Evolutionary conservation across 257 asterid species (phyloP), one percentile per base, ranked within the genome.

Genomic region (Fraxinus cuspidata): DNA sequence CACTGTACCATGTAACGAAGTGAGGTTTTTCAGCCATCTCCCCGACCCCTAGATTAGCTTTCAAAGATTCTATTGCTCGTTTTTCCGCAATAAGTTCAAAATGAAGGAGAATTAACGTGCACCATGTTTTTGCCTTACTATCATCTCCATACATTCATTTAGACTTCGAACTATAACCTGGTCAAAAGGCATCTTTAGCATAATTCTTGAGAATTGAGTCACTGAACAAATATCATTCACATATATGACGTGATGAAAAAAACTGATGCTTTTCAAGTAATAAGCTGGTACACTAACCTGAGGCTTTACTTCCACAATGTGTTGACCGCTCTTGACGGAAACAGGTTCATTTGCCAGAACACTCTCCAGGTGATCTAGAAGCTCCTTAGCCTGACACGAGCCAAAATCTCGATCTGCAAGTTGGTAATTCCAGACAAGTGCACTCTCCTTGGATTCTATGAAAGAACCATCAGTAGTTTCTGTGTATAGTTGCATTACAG

Each of bases 381-480:
- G 95, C 91, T 92, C 97, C 84, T 90, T 92, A 60, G 97, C 94
- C 83, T 90, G 97, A 78, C 96, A 92, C 28, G 88, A 84, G 5
- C 96, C 97, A 28, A 92, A 92, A 85, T 92, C 97, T 6, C 93
- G 96, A 88, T 92, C 97, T 0, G 96, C 94, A 23, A 90, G 88
- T 70, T 88, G 94, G 85, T 90, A 92, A 76, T 92, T 90, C 97
- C 97, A 92, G 25, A 91, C 97, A 67, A 92, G 94, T 21, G 94
- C 84, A 40, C 90, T 92, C 84, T 89, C 93, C 81, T 83, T 89
- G 64, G 87, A 65, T 73, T 92, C 97, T 76, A 92, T 92, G 87
- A 87, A 90, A 38, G 97, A 92, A 74, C 97, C 97, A 42, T 92
- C 96, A 1, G 97, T 90, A 51, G 97, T 90, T 84, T 92, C 97